Evolutionary conservation across 805 yeast species (phyloP).

Genomic region (Debaryomyces maramus): DNA sequence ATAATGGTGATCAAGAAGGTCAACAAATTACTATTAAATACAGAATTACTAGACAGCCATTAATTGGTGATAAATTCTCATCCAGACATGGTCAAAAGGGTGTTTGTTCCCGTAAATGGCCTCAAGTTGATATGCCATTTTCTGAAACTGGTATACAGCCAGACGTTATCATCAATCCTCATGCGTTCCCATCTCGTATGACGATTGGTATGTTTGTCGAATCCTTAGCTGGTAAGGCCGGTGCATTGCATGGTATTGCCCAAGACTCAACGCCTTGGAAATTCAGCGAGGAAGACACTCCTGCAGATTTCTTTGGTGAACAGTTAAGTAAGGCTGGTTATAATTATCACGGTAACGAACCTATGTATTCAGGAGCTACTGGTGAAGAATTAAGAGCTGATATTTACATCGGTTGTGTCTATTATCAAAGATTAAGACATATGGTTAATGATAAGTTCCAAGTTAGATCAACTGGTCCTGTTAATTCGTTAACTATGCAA

Average conservation of each 20-base stretch:
- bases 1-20: slow-evolving; percentile 68
- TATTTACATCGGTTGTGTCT: slow-evolving; percentile 94
- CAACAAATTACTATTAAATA: slow-evolving; percentile 86
- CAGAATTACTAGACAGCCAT: slow-evolving; percentile 87
- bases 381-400: slow-evolving; percentile 97
- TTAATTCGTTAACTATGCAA: slow-evolving; percentile 95
- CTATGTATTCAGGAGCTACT: slow-evolving; percentile 97
- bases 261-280: slow-evolving; percentile 98
- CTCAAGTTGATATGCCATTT: slow-evolving; percentile 95
- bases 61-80: slow-evolving; percentile 96
- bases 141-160: slow-evolving; percentile 96
- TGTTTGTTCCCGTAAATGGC: slow-evolving; percentile 98
- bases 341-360: slow-evolving; percentile 98
- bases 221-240: slow-evolving; percentile 97
- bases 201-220: slow-evolving; percentile 99
- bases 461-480: slow-evolving; percentile 98
- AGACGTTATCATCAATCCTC: slow-evolving; percentile 96
- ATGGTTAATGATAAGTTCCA: slow-evolving; percentile 99
- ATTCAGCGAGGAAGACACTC: slow-evolving; percentile 87
- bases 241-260: slow-evolving; percentile 95
- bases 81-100: slow-evolving; percentile 99
- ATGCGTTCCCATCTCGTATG: slow-evolving; percentile 99
- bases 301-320: slow-evolving; percentile 97
- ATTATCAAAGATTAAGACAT: slow-evolving; percentile 96
- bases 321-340: slow-evolving; percentile 86